phyloP scores from a whole-genome alignment of 1,284 basidiomycete species.

The Veloporphyrellus conicus region DNA sequence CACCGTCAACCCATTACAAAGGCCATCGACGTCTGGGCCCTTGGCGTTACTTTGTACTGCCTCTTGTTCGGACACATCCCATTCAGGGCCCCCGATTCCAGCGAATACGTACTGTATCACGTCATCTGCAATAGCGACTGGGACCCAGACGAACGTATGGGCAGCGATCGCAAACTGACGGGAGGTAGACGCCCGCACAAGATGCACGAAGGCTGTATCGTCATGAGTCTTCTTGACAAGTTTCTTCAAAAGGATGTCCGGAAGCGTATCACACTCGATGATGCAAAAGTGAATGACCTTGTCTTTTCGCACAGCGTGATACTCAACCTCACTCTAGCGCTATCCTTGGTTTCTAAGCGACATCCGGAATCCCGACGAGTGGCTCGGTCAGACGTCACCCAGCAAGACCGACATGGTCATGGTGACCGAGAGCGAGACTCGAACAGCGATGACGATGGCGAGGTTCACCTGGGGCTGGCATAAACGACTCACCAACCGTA shows the following conservation, averaged over 20 bases:
- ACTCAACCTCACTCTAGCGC: slow-evolving; percentile 36
- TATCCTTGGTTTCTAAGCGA: slow-evolving; percentile 78
- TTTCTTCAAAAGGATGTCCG: slow-evolving; percentile 82
- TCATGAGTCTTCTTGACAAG: slow-evolving; percentile 69
- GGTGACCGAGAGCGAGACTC: slow-evolving; percentile 80
- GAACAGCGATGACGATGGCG: slow-evolving; percentile 65
- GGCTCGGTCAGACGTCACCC: slow-evolving; percentile 76
- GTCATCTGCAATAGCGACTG: slow-evolving; percentile 82
- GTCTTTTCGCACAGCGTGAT: slow-evolving; percentile 5
- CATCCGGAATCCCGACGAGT: slow-evolving; percentile 66
- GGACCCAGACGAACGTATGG: slow-evolving; percentile 69
- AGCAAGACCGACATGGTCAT: slow-evolving; percentile 54
- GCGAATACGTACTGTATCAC: slow-evolving; percentile 80
- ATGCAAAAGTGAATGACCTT: slow-evolving; percentile 71
- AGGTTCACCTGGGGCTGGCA: slow-evolving; percentile 55
- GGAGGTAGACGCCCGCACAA: slow-evolving; percentile 51
- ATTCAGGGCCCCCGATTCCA: slow-evolving; percentile 52
- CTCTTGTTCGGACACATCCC: slow-evolving; percentile 85
- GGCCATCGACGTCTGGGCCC: slow-evolving; percentile 98
- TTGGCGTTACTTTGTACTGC: slow-evolving; percentile 97
- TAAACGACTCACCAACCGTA: slow-evolving; percentile 40
- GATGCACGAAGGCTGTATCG: slow-evolving; percentile 52
- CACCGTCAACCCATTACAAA: slow-evolving; percentile 78
- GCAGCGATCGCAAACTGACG: slow-evolving; percentile 62
- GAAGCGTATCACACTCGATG: slow-evolving; percentile 76